phyloP scores from a whole-genome alignment of 306 rosid species.

The Cicer cuneatum region DNA sequence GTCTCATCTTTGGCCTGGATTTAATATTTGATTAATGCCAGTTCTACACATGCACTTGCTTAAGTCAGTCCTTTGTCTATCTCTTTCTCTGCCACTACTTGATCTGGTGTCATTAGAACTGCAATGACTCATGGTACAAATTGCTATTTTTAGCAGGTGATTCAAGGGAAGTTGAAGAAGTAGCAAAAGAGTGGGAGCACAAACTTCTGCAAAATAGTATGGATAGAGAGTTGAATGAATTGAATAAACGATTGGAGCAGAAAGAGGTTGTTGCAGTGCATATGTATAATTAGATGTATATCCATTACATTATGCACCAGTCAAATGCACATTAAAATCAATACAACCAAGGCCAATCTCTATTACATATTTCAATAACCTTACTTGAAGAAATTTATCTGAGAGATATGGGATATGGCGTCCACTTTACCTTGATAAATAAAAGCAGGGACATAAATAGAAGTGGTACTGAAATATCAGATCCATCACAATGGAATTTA shows the following conservation, averaged over 20 bases:
- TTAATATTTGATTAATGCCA: conserved; percentile 22
- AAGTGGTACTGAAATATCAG: conserved; percentile 27
- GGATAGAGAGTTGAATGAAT: conserved; percentile 95
- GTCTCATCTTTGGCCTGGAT: conserved; percentile 41
- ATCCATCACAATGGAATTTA: conserved; percentile 29
- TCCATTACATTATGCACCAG: conserved; percentile 25
- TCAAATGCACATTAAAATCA: conserved; percentile 13
- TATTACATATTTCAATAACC: conserved; percentile 23
- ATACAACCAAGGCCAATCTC: conserved; percentile 30
- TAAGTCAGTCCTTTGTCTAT: conserved; percentile 17
- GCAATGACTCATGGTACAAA: conserved; percentile 36
- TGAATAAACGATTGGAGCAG: conserved; percentile 92
- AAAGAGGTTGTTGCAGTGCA: conserved; percentile 71
- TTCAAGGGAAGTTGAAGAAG: conserved; percentile 91
- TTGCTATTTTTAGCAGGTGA: conserved; percentile 68
- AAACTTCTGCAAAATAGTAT: conserved; percentile 90
- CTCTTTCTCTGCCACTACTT: conserved; percentile 32
- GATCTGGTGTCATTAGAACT: conserved; percentile 37
- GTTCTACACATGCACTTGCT: conserved; percentile 36
- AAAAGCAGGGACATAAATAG: background rate
- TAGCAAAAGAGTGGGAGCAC: conserved; percentile 97
- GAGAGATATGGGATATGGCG: background rate
- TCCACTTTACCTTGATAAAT: conserved; percentile 23
- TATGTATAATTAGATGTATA: conserved; percentile 33
- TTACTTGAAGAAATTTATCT: conserved; percentile 24